Evolutionary conservation across 2,329 filamentous ascomycete genomes (phyloP), one percentile per base, ranked within the genome.

Genomic region (Hymenoscyphus linearis): DNA sequence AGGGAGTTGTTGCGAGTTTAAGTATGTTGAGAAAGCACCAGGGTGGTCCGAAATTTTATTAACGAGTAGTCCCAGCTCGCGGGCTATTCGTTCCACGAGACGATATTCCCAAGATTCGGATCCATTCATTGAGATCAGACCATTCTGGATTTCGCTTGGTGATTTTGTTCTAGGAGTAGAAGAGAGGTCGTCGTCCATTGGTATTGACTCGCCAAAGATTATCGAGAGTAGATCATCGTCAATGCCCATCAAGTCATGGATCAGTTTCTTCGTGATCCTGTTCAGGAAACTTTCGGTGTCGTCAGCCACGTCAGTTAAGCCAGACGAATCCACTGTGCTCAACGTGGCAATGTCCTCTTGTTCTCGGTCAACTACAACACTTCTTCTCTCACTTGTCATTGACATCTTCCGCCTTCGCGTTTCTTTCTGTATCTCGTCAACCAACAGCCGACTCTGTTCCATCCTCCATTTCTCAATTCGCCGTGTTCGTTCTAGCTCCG

Each of bases 391-490:
- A 63, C 82, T 85, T 52, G 78, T 78, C 67, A 85, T 78, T 7
- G 85, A 87, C 73, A 85, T 83, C 35, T 87, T 81, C 61, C 89
- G 83, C 61, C 89, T 82, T 60, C 85, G 81, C 3, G 92, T 96
- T 75, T 96, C 91, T 64, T 85, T 88, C 74, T 96, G 90, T 55
- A 98, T 93, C 75, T 97, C 91, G 60, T 96, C 90, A 36, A 97
- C 74, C 31, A 99, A 78, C 12, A 91, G 85, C 62, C 85, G 85
- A 74, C 92, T 96, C 73, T 99, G 93, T 71, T 98, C 93, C 71
- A 96, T 76, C 60, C 93, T 85, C 95, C 95, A 99, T 57, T 85
- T 84, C 75, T 98, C 93, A 71, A 99, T 96, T 63, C 93, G 84
- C 68, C 87, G 85, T 72, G 87, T 89, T 71, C 89, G 87, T 67